Evolutionary conservation across 306 rosid species (phyloP).

Genomic region (Adenanthera pavonina): DNA sequence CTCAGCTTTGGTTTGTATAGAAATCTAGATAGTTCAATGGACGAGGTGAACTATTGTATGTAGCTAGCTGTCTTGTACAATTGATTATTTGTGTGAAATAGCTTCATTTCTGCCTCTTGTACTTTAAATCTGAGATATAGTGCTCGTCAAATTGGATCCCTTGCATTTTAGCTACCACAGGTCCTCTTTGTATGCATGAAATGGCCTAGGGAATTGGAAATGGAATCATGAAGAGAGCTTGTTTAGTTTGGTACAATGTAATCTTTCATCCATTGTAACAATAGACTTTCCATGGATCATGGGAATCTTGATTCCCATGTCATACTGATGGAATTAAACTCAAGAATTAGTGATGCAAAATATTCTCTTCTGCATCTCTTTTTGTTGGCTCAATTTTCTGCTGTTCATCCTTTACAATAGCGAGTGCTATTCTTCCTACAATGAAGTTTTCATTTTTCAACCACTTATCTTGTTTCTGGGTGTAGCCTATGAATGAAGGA

Average conservation of each 20-base stretch:
- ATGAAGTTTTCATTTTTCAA: neutral
- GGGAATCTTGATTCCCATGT: too few species aligned
- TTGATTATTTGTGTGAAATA: constrained; percentile 46
- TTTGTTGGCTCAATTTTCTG: too few species aligned
- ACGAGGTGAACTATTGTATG: constrained; percentile 36
- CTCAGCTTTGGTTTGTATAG: constrained; percentile 51
- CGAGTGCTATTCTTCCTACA: too few species aligned
- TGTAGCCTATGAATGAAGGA: too few species aligned
- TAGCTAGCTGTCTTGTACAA: constrained; percentile 34
- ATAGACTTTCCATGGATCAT: too few species aligned
- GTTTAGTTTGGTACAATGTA: too few species aligned
- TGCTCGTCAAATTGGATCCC: neutral
- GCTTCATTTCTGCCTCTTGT: constrained; percentile 34
- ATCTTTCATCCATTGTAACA: too few species aligned
- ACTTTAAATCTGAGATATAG: neutral
- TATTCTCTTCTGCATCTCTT: too few species aligned
- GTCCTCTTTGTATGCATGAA: neutral
- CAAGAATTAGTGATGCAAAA: too few species aligned
- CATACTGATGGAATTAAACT: too few species aligned
- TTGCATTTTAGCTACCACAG: neutral
- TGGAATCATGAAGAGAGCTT: neutral
- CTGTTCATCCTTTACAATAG: too few species aligned
- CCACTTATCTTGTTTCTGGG: too few species aligned
- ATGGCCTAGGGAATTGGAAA: neutral
- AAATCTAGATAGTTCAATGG: constrained; percentile 44